Evolutionary conservation across 179 eudicot genomes (phyloP), one percentile per base, ranked within the genome.

Genomic region (Nepenthes alata): DNA sequence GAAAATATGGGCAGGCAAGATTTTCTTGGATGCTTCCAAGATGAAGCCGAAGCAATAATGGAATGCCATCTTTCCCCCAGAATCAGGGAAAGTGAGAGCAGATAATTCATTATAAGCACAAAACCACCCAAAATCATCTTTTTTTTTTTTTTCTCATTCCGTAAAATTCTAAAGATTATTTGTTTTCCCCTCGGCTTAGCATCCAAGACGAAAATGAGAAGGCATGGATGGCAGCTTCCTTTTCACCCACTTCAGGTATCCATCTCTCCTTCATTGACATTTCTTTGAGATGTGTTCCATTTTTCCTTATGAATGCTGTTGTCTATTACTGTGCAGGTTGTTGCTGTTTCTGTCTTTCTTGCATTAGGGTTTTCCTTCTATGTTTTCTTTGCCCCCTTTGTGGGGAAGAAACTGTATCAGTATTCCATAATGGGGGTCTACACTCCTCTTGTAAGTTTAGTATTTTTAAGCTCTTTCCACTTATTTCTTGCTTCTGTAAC

Each of bases 171-270:
- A 2, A 16, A 5, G 10, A 35, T 35, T 8, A 12, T 35, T 11
- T 3, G 39, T 9, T 57, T 36, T 1, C 16, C 14, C 5, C 13
- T 57, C 44, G 13, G 6, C n/a, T 11, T 57, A n/a, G 0, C 11
- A 37, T 41, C 6, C 5, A 41, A 41, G 41, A 9, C 34, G 25
- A 68, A 59, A 61, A 94, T 94, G 99, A 94, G 97, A 72, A 94
- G 87, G 77, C 95, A 94, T 81, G 99, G 99, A 72, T 94, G 99
- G 99, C 89, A 90, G 75, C 96, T 90, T 56, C 99, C 99, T 60
- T 88, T 87, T 64, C 99, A 94, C 68, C 99, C 99, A 64, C 95
- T 94, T 63, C 99, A 94, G 93, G 99, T 90, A 55, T 58, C 47
- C 14, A 50, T 6, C 57, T 6, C 45, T 41, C 8, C 25, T 25